Conservation (phyloP, 2,329 filamentous ascomycete genomes). For the Xylaria sp. region DNA sequence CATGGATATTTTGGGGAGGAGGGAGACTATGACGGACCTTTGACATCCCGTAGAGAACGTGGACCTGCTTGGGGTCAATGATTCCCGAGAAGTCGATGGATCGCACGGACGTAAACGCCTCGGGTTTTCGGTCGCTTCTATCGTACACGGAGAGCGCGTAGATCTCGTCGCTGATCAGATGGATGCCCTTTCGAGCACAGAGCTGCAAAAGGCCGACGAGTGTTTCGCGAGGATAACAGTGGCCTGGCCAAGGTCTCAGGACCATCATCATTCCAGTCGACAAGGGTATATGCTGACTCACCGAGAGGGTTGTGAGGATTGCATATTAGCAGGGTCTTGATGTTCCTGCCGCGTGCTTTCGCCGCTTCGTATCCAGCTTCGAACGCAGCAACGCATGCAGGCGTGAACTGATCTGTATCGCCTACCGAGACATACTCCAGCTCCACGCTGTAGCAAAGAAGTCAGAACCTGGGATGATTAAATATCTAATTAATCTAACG, state of each 20-base stretch:
- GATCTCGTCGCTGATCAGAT: constrained; percentile 44
- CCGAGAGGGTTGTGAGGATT: constrained; percentile 44
- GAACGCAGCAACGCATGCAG: constrained; percentile 36
- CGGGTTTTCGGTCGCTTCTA: constrained; percentile 24
- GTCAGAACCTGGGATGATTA: neutral
- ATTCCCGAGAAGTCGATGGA: constrained; percentile 38
- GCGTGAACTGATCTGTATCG: constrained; percentile 42
- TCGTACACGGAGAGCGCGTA: constrained; percentile 42
- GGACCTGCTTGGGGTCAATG: constrained; percentile 39
- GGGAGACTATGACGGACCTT: constrained; percentile 30
- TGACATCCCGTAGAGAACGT: constrained; percentile 44
- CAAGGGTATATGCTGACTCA: constrained; percentile 9
- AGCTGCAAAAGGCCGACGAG: constrained; percentile 39
- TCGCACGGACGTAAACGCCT: constrained; percentile 38
- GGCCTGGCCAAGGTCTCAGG: constrained; percentile 30
- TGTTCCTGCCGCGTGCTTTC: constrained; percentile 35
- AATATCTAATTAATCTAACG: neutral
- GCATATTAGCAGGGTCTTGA: constrained; percentile 40
- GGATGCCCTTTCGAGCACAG: constrained; percentile 42
- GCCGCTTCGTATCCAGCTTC: constrained; percentile 41
- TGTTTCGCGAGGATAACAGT: constrained; percentile 41
- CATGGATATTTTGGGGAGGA: neutral
- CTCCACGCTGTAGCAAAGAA: constrained; percentile 22
- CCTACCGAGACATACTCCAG: constrained; percentile 41
- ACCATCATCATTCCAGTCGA: neutral